phyloP scores from a whole-genome alignment of 208 protist species.

The Trypanosoma mega region DNA sequence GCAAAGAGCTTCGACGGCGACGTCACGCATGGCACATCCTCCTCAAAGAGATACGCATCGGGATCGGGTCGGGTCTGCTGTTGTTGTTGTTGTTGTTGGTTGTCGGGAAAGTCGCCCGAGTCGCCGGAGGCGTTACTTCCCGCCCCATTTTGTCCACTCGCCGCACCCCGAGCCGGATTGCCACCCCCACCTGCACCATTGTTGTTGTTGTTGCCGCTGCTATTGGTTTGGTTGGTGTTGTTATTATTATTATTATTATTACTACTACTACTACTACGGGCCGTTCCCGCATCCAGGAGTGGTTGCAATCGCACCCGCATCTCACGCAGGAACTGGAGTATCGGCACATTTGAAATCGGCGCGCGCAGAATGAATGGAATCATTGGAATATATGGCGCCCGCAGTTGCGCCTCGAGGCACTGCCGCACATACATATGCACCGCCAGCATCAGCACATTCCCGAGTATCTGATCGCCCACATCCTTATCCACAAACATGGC shows the following conservation, averaged over 20 bases:
- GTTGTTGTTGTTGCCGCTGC: neutral
- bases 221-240: neutral
- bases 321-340: slow-evolving; percentile 79
- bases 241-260: slow-evolving; percentile 34
- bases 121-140: slow-evolving; percentile 18
- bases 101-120: slow-evolving; percentile 29
- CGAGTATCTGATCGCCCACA: slow-evolving; percentile 79
- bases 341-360: slow-evolving; percentile 72
- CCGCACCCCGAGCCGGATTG: neutral
- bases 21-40: slow-evolving; percentile 50
- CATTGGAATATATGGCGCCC: slow-evolving; percentile 54
- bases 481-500: slow-evolving; percentile 86
- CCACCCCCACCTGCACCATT: slow-evolving; percentile 18
- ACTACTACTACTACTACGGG: slow-evolving; percentile 31
- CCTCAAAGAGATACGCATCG: slow-evolving; percentile 68
- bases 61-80: slow-evolving; percentile 20
- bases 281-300: slow-evolving; percentile 60
- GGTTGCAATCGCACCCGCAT: slow-evolving; percentile 64
- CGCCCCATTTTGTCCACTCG: neutral
- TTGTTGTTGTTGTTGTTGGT: slow-evolving; percentile 31
- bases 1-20: slow-evolving; percentile 37
- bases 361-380: slow-evolving; percentile 54
- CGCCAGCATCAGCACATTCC: slow-evolving; percentile 76
- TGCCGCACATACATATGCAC: slow-evolving; percentile 79
- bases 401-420: slow-evolving; percentile 58